Conservation (phyloP, 2,329 filamentous ascomycete species). For the Massarina eburnea region DNA sequence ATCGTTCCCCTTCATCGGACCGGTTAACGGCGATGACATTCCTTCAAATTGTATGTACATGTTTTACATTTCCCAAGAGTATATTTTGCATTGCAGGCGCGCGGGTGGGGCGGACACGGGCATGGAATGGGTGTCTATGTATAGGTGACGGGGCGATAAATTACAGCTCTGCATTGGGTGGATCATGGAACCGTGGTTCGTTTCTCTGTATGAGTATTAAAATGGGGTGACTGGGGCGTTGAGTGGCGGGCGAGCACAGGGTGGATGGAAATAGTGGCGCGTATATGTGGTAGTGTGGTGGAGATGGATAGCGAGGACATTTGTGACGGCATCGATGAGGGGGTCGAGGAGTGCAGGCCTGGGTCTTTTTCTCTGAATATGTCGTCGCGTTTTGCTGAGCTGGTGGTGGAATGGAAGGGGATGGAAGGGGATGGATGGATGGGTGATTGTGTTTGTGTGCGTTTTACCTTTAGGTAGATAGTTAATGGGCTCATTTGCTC, state of each 20-base stretch:
- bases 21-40: no score
- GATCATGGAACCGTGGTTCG: slow-evolving; percentile 7
- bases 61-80: neutral
- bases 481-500: neutral
- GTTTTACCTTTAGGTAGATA: neutral
- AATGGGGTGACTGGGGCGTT: slow-evolving; percentile 8
- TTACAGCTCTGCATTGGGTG: slow-evolving; percentile 10
- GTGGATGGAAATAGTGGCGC: slow-evolving; percentile 2
- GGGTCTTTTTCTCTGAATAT: slow-evolving; percentile 3
- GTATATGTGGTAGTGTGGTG: neutral
- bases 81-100: slow-evolving; percentile 10
- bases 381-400: neutral
- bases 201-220: slow-evolving; percentile 23
- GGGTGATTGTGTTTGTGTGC: neutral
- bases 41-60: slow-evolving; percentile 8
- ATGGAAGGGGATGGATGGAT: neutral
- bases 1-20: no score
- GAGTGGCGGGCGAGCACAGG: slow-evolving; percentile 1
- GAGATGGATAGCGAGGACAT: neutral
- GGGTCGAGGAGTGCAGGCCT: slow-evolving; percentile 36
- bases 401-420: neutral
- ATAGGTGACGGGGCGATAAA: neutral
- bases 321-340: slow-evolving; percentile 7
- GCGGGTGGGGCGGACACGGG: slow-evolving; percentile 1
- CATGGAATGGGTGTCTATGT: slow-evolving; percentile 2